Base-by-base conservation (phyloP, 2,329 filamentous ascomycete species). In the Ophiosphaerella narmari region DNA sequence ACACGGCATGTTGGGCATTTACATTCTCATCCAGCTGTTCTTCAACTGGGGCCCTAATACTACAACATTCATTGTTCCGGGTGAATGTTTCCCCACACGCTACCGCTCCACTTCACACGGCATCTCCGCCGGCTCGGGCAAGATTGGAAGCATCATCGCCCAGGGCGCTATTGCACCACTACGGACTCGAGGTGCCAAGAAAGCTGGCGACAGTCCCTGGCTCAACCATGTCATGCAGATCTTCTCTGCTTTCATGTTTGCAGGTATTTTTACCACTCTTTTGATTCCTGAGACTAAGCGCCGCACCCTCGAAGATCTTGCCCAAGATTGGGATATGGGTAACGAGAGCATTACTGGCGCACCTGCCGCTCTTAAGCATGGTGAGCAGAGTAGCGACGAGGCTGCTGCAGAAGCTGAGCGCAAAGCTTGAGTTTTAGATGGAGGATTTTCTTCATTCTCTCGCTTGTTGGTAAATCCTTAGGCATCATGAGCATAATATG, bases 201-300 rank as follows among this genome's bases (percentile, higher is more conserved):
- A 48, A 32, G 33, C 21, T 3, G 71, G 76, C 13, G 78, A 80
- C 0, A 77, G 70, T 13, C 87, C 87, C 2, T 88, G 86, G 82
- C 79, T 92, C 54, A 82, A 88, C 71, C 85, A 88, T 47, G 81
- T 92, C 39, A 86, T 93, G 77, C 81, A 90, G 66, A 87, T 91
- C 41, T 91, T 89, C 71, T 87, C 88, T 0, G 79, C 89, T 9
- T 91, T 92, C 77, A 92, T 91, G 89, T 77, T 92, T 3, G 82
- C 81, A 34, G 89, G 89, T 48, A 81, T 83, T 34, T 75, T 90
- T 42, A 83, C 84, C 2, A 86, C 86, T 0, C 75, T 91, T 2
- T 74, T 92, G 16, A 86, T 91, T 26, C 88, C 88, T 0, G 89
- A 91, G 75, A 93, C 88, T 0, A 91, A 88, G 76, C 82, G 88